Evolutionary conservation across 2,329 filamentous ascomycete species (phyloP).

Genomic region (Chrysosphaeria jannelii): DNA sequence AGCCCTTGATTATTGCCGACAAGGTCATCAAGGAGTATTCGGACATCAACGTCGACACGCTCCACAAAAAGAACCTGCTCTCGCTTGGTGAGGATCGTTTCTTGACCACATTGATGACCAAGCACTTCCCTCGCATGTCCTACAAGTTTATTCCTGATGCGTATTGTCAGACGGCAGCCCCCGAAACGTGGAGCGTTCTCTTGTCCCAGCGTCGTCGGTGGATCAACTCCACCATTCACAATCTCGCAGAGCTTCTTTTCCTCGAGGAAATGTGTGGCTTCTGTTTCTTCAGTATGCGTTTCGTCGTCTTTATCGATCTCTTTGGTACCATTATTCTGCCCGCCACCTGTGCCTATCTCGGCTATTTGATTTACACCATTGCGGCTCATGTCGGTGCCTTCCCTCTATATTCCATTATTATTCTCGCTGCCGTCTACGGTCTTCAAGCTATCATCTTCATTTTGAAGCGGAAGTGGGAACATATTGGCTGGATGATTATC

Average conservation of each 20-base stretch:
- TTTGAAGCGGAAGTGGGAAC: conserved; percentile 90
- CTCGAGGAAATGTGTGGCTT: conserved; percentile 91
- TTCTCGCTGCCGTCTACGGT: conserved; percentile 79
- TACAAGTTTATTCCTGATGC: conserved; percentile 92
- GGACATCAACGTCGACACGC: conserved; percentile 67
- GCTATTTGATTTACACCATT: conserved; percentile 58
- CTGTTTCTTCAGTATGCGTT: conserved; percentile 96
- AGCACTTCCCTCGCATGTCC: conserved; percentile 82
- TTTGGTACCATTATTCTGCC: conserved; percentile 79
- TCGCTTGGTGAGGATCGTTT: conserved; percentile 92
- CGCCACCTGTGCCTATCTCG: conserved; percentile 63
- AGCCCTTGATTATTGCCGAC: conserved; percentile 79
- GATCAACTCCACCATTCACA: conserved; percentile 99
- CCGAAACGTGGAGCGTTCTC: conserved; percentile 77
- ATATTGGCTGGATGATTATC: conserved; percentile 98
- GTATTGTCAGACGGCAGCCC: conserved; percentile 76
- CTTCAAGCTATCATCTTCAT: conserved; percentile 92
- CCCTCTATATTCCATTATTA: conserved; percentile 61
- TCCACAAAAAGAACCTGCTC: conserved; percentile 89
- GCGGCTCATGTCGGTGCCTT: conserved; percentile 41
- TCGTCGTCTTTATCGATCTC: conserved; percentile 83
- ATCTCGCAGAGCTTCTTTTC: conserved; percentile 67
- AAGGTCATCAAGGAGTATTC: conserved; percentile 67
- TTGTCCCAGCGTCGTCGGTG: conserved; percentile 94
- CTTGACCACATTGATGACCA: conserved; percentile 91